Conservation (phyloP, 2,329 filamentous ascomycete genomes). For the Colletotrichum sp. region DNA sequence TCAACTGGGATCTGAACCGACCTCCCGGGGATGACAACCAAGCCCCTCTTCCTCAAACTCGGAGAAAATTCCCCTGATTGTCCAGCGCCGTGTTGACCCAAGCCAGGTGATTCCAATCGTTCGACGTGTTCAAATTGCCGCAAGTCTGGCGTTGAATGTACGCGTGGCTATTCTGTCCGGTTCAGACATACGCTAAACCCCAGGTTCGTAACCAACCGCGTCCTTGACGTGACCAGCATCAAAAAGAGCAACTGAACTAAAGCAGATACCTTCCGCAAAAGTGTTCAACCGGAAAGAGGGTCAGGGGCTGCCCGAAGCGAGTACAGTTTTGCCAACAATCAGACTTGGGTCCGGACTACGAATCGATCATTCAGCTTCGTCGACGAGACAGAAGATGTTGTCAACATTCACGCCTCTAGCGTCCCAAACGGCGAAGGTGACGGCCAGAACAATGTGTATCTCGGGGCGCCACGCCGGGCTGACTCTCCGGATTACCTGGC, state of each 20-base stretch:
- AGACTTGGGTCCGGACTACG: slow-evolving; percentile 31
- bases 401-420: slow-evolving; percentile 28
- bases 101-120: background rate
- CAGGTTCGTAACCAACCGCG: slow-evolving; percentile 26
- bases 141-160: slow-evolving; percentile 29
- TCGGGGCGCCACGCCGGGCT: background rate
- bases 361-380: slow-evolving; percentile 31
- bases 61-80: background rate
- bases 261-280: background rate
- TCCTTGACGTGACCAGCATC: background rate
- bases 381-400: slow-evolving; percentile 32
- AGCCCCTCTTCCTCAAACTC: background rate
- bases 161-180: slow-evolving; percentile 30
- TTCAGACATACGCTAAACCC: slow-evolving; percentile 33
- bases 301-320: slow-evolving; percentile 6
- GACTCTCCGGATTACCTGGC: background rate
- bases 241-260: background rate
- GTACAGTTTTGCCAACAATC: slow-evolving; percentile 28
- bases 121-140: slow-evolving; percentile 29
- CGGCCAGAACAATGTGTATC: background rate
- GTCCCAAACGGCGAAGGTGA: background rate
- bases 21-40: background rate
- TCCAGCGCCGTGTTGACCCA: background rate
- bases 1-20: background rate
- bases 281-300: slow-evolving; percentile 4